Conservation (phyloP, 495 filamentous ascomycete species). For the Penicillium daleae region DNA sequence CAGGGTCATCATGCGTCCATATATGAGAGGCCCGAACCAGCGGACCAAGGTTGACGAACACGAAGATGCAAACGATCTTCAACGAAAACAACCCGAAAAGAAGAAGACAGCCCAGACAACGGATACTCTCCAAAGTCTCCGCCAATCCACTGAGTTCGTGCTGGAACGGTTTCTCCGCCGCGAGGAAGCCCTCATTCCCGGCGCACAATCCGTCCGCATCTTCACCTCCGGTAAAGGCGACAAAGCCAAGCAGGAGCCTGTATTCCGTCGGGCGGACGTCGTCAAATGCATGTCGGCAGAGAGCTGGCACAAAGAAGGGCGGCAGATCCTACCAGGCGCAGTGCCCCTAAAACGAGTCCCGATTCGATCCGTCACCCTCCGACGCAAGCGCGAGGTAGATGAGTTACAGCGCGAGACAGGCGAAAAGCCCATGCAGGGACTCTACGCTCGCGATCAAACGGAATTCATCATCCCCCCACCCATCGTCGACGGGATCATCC, state of each 20-base stretch:
- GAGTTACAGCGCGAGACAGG: constrained; percentile 78
- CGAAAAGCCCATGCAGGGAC: constrained; percentile 80
- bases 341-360: constrained; percentile 84
- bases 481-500: constrained; percentile 85
- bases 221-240: constrained; percentile 73
- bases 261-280: constrained; percentile 81
- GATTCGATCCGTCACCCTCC: constrained; percentile 86
- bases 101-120: constrained; percentile 68
- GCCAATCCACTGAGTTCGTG: constrained; percentile 81
- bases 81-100: constrained; percentile 69
- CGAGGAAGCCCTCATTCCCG: constrained; percentile 83
- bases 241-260: constrained; percentile 71
- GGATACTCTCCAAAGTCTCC: constrained; percentile 86
- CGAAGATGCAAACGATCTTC: constrained; percentile 77
- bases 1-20: constrained; percentile 71
- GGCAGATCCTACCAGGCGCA: constrained; percentile 68
- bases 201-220: constrained; percentile 68
- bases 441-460: constrained; percentile 86
- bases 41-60: constrained; percentile 72
- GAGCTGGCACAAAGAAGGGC: constrained; percentile 97
- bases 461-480: constrained; percentile 87
- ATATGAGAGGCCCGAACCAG: constrained; percentile 60
- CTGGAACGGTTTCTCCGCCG: constrained; percentile 86
- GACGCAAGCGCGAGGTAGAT: constrained; percentile 86
- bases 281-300: constrained; percentile 87